These are phyloP conservation scores for Macadamia tetraphylla DNA, from an alignment of 164 flowering plant genomes.

Conservation along the genomic window DNA sequence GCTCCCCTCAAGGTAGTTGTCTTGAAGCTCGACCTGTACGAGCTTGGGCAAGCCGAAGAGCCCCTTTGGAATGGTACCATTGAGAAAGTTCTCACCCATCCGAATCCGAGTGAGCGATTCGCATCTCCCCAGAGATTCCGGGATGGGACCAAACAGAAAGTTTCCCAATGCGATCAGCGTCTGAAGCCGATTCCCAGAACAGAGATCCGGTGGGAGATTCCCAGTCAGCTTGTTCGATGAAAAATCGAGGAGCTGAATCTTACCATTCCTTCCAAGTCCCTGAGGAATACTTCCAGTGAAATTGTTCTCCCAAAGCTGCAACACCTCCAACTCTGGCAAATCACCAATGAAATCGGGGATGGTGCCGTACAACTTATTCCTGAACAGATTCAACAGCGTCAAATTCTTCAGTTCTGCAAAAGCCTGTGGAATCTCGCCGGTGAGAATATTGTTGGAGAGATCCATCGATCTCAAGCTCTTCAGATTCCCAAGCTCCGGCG, in stretches of 20 bases:
- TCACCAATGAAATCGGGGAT: conserved; percentile 83
- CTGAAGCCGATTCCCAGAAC: conserved; percentile 57
- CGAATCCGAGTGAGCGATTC: conserved; percentile 61
- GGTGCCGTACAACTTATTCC: conserved; percentile 81
- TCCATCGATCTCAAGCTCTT: conserved; percentile 87
- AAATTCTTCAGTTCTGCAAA: conserved; percentile 60
- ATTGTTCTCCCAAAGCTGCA: conserved; percentile 96
- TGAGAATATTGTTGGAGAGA: conserved; percentile 68
- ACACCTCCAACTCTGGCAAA: conserved; percentile 69
- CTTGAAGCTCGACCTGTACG: conserved; percentile 80
- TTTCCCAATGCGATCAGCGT: conserved; percentile 77
- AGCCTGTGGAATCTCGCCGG: conserved; percentile 69
- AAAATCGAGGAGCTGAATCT: conserved; percentile 56
- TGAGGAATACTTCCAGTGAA: conserved; percentile 81
- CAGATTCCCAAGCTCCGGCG: conserved; percentile 58
- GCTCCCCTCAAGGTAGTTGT: conserved; percentile 58
- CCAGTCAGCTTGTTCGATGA: conserved; percentile 90
- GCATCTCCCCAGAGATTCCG: conserved; percentile 72
- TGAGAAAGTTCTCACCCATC: conserved; percentile 84
- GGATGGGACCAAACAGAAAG: conserved; percentile 78
- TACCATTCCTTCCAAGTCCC: conserved; percentile 61
- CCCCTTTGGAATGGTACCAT: conserved; percentile 84
- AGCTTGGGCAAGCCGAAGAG: conserved; percentile 62
- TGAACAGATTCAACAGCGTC: conserved; percentile 75
- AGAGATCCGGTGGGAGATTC: conserved; percentile 57